phyloP scores from a whole-genome alignment of 1,284 basidiomycete genomes.

The Rhodotorula glutinis region DNA sequence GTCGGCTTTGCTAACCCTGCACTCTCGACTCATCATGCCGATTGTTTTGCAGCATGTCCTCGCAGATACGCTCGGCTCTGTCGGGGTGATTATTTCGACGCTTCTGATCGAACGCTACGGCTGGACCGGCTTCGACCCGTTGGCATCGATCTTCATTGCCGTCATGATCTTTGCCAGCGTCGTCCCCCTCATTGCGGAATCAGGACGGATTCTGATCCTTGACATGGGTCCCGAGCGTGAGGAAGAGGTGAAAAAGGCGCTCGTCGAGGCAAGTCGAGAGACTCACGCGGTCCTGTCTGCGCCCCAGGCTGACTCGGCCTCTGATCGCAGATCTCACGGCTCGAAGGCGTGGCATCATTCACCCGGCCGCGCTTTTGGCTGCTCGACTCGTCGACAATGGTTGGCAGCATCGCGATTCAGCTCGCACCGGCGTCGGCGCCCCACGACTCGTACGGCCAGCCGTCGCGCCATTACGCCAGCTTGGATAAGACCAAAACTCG shows the following conservation, averaged over 20 bases:
- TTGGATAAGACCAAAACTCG: conserved; percentile 68
- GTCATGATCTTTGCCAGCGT: conserved; percentile 92
- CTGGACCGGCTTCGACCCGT: conserved; percentile 99
- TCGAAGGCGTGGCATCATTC: conserved; percentile 79
- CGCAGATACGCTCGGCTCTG: conserved; percentile 66
- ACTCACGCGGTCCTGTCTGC: conserved; percentile 3
- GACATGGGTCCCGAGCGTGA: conserved; percentile 73
- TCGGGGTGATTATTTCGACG: conserved; percentile 98
- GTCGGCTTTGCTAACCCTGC: not conserved
- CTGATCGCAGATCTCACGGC: conserved; percentile 54
- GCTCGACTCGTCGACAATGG: conserved; percentile 76
- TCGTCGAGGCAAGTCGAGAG: conserved; percentile 63
- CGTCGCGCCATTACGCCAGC: conserved; percentile 54
- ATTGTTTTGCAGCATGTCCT: conserved; percentile 49
- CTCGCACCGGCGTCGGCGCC: conserved; percentile 57
- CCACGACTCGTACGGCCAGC: conserved; percentile 47
- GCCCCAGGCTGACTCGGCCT: conserved; percentile 7
- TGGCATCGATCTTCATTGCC: conserved; percentile 96
- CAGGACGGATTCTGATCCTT: conserved; percentile 80
- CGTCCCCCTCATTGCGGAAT: conserved; percentile 89
- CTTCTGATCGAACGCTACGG: conserved; percentile 92
- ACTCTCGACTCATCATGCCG: not conserved
- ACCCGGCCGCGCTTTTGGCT: conserved; percentile 90
- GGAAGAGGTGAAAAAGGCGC: conserved; percentile 63
- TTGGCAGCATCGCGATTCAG: conserved; percentile 88